Evolutionary conservation across 345 rosid genomes (phyloP).

Genomic region (Microthlaspi erraticum): DNA sequence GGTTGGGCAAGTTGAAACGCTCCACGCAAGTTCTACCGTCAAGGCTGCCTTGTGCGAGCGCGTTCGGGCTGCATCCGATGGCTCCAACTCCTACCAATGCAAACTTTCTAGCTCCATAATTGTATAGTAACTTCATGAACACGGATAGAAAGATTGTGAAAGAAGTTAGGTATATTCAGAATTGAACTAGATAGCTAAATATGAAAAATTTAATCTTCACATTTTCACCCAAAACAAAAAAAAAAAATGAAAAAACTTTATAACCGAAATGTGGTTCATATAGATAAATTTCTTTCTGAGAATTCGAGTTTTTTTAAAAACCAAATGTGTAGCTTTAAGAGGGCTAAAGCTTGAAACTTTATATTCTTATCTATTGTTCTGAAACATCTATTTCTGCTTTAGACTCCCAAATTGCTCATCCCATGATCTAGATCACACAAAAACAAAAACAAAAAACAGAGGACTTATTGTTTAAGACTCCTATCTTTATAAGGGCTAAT

Average conservation of each 20-base stretch:
- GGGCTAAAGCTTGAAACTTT: conserved; percentile 9
- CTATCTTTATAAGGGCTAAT: no score
- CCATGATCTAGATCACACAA: no score
- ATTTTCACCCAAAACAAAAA: no score
- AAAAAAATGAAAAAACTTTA: no score
- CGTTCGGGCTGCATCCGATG: conserved; percentile 88
- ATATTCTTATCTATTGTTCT: not conserved
- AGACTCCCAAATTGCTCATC: not conserved
- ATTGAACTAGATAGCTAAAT: not conserved
- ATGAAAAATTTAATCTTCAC: conserved; percentile 14
- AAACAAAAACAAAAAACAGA: no score
- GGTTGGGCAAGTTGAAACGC: conserved; percentile 63
- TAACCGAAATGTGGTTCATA: conserved; percentile 10
- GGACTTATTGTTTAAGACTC: no score
- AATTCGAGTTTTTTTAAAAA: not conserved
- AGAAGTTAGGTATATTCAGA: not conserved
- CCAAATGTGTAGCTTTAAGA: not conserved
- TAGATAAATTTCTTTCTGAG: not conserved
- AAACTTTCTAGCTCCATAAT: conserved; percentile 82
- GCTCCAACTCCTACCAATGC: conserved; percentile 79
- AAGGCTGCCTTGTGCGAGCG: conserved; percentile 64
- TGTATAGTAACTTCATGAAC: conserved; percentile 57
- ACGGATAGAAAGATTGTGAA: conserved; percentile 7
- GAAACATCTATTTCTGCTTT: not conserved
- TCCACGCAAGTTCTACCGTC: conserved; percentile 71